phyloP scores from a whole-genome alignment of 306 rosid species.

The Lathyrus oleraceus region DNA sequence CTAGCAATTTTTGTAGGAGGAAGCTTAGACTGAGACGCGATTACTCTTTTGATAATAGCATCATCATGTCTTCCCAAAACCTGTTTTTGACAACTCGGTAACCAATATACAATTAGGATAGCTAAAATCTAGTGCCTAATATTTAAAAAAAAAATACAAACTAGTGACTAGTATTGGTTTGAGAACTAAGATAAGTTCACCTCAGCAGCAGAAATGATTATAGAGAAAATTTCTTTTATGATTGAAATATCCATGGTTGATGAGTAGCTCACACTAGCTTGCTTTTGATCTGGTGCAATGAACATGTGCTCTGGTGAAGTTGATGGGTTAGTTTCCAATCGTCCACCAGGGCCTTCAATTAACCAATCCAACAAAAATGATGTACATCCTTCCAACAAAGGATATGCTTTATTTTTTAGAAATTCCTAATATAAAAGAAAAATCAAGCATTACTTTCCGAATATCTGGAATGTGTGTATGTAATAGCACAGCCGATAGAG shows the following conservation, averaged over 20 bases:
- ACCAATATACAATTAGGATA: slow-evolving; percentile 27
- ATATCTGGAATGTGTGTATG: slow-evolving; percentile 2
- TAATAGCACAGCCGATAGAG: slow-evolving; percentile 12
- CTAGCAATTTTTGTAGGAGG: slow-evolving; percentile 68
- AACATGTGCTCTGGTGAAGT: slow-evolving; percentile 99
- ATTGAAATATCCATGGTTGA: slow-evolving; percentile 93
- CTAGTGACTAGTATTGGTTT: slow-evolving; percentile 19
- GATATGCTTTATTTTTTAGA: slow-evolving; percentile 84
- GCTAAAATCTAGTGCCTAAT: neutral
- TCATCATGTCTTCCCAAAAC: slow-evolving; percentile 74
- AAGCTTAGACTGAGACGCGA: slow-evolving; percentile 60
- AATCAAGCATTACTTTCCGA: slow-evolving; percentile 28
- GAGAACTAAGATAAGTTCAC: slow-evolving; percentile 43
- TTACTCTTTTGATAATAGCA: slow-evolving; percentile 56
- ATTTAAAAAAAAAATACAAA: neutral
- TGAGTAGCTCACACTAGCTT: slow-evolving; percentile 95
- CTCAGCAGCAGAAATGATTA: slow-evolving; percentile 78
- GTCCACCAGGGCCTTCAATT: slow-evolving; percentile 78
- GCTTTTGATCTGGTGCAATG: slow-evolving; percentile 74
- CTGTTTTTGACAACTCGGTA: slow-evolving; percentile 43
- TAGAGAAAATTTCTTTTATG: slow-evolving; percentile 81
- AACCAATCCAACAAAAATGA: slow-evolving; percentile 96
- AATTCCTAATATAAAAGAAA: slow-evolving; percentile 59
- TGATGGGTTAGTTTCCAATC: slow-evolving; percentile 91
- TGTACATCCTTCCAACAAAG: slow-evolving; percentile 93